phyloP scores from a whole-genome alignment of 192 early-diverging fungal genomes.

The Backusella morwellensis region DNA sequence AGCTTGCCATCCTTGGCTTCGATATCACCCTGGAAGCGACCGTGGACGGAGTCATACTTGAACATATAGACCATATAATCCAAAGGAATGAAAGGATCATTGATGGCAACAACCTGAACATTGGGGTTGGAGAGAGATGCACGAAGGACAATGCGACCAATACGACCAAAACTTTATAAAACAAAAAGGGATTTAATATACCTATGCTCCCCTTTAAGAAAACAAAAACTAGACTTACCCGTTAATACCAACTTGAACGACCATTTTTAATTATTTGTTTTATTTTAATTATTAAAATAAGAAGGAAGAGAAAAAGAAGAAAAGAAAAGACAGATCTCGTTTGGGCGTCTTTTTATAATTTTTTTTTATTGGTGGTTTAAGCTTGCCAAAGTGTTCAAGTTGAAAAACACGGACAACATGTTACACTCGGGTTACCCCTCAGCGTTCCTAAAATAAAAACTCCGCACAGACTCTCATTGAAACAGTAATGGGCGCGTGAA shows the following conservation, averaged over 20 bases:
- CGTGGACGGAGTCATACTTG: slow-evolving; percentile 99
- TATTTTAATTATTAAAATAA: not conserved
- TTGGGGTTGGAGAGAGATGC: slow-evolving; percentile 72
- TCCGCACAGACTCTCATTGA: not conserved
- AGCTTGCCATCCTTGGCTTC: slow-evolving; percentile 82
- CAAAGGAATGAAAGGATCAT: slow-evolving; percentile 96
- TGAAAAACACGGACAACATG: not conserved
- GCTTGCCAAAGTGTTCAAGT: not conserved
- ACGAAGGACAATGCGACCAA: slow-evolving; percentile 96
- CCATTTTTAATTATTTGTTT: not conserved
- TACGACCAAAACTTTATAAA: slow-evolving; percentile 83
- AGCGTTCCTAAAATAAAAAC: not conserved
- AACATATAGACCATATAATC: slow-evolving; percentile 98
- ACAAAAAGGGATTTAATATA: not conserved
- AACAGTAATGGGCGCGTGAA: not conserved
- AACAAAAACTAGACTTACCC: not conserved
- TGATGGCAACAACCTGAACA: slow-evolving; percentile 85
- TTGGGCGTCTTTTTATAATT: not conserved
- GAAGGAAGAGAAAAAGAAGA: not conserved
- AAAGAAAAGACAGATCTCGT: not conserved
- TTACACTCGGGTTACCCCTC: not conserved
- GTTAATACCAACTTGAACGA: slow-evolving; percentile 13
- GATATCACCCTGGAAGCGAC: slow-evolving; percentile 86
- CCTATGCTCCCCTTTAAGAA: not conserved
- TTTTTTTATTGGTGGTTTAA: not conserved